Base-by-base conservation (phyloP, 306 rosid species). In the Cicer yamashitae region DNA sequence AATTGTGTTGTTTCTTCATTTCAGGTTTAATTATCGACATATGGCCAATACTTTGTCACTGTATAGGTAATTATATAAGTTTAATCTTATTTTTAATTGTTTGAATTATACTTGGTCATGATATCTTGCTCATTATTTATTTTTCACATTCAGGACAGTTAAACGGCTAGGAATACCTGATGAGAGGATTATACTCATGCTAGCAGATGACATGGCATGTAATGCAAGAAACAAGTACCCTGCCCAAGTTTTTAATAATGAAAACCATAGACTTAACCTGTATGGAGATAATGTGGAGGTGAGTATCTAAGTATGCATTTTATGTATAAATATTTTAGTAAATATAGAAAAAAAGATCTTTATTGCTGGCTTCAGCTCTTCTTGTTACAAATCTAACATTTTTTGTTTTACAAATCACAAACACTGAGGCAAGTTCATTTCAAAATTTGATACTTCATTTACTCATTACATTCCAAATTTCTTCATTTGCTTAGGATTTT, bases 241-340 rank as follows among this genome's bases (percentile, higher is more conserved):
- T 76, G 96, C 97, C 46, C 94, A 94, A 83, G 97, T 92, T 82
- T 92, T 94, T 83, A 94, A 94, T 74, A 94, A 94, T 75, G 96
- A 94, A 85, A 94, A 94, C 82, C 99, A 94, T 81, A 86, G 76
- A 80, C 96, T 94, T 67, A 94, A 94, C 72, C 79, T 94, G 74
- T 94, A 94, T 73, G 99, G 99, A 60, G 96, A 94, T 82, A 94
- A 94, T 80, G 99, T 94, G 56, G 99, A 94, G 99, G 99, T 89
- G 66, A 76, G 86, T 77, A 47, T 77, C 70, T 80, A 11, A 30
- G 76, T 7, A 14, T 48, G 58, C 63, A 37, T 73, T 68, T 17
- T 52, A 38, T 66, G 43, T 73, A 48, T 79, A 50, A 13, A 58
- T 71, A 37, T 56, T 72, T 11, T 41, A 6, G 38, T 17, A 20